These are phyloP conservation scores for Monascus ruber DNA, from an alignment of 2,329 filamentous ascomycete species.

Conservation along the genomic window DNA sequence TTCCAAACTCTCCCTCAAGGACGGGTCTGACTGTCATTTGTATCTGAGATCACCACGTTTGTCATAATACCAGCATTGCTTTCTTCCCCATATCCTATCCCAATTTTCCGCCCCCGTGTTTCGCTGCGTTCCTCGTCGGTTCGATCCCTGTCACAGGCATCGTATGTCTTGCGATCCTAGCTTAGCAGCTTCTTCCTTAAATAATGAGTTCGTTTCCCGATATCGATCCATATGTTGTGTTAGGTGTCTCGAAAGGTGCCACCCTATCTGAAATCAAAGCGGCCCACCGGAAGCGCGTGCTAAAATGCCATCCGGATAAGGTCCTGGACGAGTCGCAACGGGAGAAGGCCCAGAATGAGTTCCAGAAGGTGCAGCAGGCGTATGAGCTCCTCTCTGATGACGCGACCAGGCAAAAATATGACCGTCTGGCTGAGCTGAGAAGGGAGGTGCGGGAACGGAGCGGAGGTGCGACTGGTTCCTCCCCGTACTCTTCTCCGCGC, in stretches of 20 bases:
- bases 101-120: too few relatives aligned
- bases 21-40: too few relatives aligned
- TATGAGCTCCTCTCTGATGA: slow-evolving; percentile 85
- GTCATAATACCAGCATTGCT: too few relatives aligned
- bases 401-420: slow-evolving; percentile 59
- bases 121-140: too few relatives aligned
- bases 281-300: slow-evolving; percentile 72
- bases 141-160: too few relatives aligned
- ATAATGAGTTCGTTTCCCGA: slow-evolving; percentile 19
- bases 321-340: slow-evolving; percentile 68
- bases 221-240: slow-evolving; percentile 65
- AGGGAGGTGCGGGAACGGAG: slow-evolving; percentile 42
- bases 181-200: neutral
- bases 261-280: slow-evolving; percentile 61
- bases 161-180: too few relatives aligned
- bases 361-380: slow-evolving; percentile 83
- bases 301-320: slow-evolving; percentile 88
- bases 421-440: slow-evolving; percentile 60
- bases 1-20: too few relatives aligned
- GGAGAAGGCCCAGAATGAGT: slow-evolving; percentile 69
- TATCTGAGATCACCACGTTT: too few relatives aligned
- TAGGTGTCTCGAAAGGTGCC: slow-evolving; percentile 64
- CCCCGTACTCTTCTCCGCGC: slow-evolving; percentile 10
- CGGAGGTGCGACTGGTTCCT: slow-evolving; percentile 7
- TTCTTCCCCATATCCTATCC: too few relatives aligned